A percentile compares a stretch with the other conserved stretches of the same genome.
These are phyloP conservation scores for Exobasidium cylindrosporum DNA, from an alignment of 1,284 basidiomycete genomes.

Conservation along the genomic window DNA sequence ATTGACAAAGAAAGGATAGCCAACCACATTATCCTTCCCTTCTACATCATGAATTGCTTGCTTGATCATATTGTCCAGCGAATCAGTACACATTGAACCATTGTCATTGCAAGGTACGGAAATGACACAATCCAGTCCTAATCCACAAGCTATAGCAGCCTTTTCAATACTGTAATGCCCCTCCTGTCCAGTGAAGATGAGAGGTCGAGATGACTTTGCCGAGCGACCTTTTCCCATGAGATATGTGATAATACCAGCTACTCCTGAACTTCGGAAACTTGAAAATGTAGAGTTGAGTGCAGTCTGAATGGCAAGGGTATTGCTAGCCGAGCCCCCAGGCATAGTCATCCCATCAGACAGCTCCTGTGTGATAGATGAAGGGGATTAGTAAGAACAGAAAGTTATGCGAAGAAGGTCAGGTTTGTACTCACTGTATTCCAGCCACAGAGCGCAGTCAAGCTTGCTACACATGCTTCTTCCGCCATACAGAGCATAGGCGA, in stretches of 20 bases:
- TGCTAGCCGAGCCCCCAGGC: conserved; percentile 57
- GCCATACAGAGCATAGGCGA: conserved; percentile 56
- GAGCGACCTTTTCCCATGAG: conserved; percentile 20
- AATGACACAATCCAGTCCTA: conserved; percentile 53
- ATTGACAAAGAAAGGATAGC: conserved; percentile 57
- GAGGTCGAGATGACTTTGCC: conserved; percentile 31
- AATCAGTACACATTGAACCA: conserved; percentile 38
- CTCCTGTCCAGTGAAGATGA: conserved; percentile 55
- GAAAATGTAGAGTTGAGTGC: conserved; percentile 55
- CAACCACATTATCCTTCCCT: neutral
- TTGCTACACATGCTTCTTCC: conserved; percentile 43
- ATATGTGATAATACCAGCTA: conserved; percentile 36
- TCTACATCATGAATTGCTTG: conserved; percentile 5
- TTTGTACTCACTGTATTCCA: conserved; percentile 16
- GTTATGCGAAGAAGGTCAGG: neutral
- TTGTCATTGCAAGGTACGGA: conserved; percentile 49
- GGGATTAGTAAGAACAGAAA: neutral
- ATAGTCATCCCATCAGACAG: conserved; percentile 46
- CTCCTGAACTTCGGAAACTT: conserved; percentile 48
- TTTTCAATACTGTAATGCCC: conserved; percentile 57
- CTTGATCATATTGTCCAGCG: conserved; percentile 24
- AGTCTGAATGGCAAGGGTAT: conserved; percentile 56
- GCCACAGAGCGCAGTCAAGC: conserved; percentile 36
- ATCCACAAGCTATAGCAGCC: conserved; percentile 56
- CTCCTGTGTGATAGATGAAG: conserved; percentile 17